Conservation (phyloP, 345 rosid genomes). For the Citrus medica region DNA sequence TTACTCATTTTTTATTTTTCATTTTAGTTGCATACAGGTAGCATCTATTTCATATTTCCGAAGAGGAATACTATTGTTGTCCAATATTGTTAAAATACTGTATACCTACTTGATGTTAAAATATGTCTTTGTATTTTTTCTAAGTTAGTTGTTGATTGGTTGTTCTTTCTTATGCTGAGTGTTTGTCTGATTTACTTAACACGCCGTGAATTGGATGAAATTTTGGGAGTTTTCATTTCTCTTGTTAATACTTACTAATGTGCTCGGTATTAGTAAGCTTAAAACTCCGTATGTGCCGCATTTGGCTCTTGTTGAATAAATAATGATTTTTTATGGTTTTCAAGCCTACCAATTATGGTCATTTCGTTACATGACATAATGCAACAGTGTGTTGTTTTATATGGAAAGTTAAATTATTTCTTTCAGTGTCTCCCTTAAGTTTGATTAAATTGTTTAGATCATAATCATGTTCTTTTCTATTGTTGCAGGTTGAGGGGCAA, state of each 20-base stretch:
- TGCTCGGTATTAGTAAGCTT: background rate
- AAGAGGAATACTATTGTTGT: background rate
- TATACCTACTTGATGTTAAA: background rate
- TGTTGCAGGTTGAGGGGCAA: slow-evolving; percentile 77
- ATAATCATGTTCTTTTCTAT: background rate
- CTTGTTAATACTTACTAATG: background rate
- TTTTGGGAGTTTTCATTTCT: background rate
- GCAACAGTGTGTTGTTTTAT: background rate
- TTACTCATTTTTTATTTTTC: background rate
- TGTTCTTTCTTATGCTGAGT: background rate
- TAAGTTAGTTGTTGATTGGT: background rate
- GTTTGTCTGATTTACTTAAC: background rate
- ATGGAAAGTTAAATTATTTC: background rate
- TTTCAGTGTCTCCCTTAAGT: background rate
- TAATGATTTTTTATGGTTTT: background rate
- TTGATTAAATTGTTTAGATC: background rate
- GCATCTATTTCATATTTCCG: background rate
- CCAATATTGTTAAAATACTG: background rate
- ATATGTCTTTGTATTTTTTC: background rate
- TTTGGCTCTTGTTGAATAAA: background rate
- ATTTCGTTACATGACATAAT: background rate
- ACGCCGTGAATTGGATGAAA: background rate
- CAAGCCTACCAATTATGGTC: background rate
- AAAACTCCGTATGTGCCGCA: background rate
- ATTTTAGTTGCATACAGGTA: no score